Percentiles rank a stretch among this genome's conserved stretches.
These are phyloP conservation scores for Claviceps fusiformis DNA, from an alignment of 2,329 filamentous ascomycete genomes.

Conservation along the genomic window DNA sequence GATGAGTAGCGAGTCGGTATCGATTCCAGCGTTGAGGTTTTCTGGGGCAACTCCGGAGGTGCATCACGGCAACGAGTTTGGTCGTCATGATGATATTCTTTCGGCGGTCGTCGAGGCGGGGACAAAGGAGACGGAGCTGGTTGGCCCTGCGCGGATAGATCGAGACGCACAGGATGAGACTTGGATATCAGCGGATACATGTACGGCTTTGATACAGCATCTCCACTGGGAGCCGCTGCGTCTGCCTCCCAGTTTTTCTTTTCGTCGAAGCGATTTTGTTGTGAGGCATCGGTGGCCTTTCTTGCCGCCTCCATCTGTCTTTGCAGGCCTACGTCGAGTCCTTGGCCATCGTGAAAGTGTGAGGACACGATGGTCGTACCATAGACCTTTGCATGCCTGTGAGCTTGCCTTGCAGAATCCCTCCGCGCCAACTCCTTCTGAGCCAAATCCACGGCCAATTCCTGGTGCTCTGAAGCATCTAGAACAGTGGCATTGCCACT, in stretches of 20 bases:
- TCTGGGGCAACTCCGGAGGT: slow-evolving; percentile 16
- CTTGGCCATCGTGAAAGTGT: not conserved
- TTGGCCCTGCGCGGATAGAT: slow-evolving; percentile 11
- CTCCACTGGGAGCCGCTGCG: slow-evolving; percentile 12
- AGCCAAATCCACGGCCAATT: slow-evolving; percentile 65
- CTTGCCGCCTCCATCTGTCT: slow-evolving; percentile 41
- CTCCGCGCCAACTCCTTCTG: slow-evolving; percentile 57
- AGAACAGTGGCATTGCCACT: slow-evolving; percentile 45
- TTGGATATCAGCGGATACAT: slow-evolving; percentile 44
- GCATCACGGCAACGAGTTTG: not conserved
- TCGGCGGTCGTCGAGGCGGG: slow-evolving; percentile 22
- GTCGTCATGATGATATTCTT: slow-evolving; percentile 10
- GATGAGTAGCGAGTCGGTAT: slow-evolving; percentile 4
- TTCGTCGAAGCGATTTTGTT: not conserved
- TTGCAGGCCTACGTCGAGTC: slow-evolving; percentile 31
- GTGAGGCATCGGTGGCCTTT: slow-evolving; percentile 25
- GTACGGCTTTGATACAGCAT: slow-evolving; percentile 24
- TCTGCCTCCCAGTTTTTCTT: not conserved
- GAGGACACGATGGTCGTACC: slow-evolving; percentile 3
- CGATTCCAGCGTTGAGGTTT: slow-evolving; percentile 11
- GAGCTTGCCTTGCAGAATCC: slow-evolving; percentile 45
- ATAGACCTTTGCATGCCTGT: slow-evolving; percentile 30
- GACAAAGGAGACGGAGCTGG: slow-evolving; percentile 8
- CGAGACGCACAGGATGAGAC: slow-evolving; percentile 34
- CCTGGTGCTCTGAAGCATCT: slow-evolving; percentile 56